Conservation (phyloP, 495 filamentous ascomycete species). For the Thermothielavioides terrestris region DNA sequence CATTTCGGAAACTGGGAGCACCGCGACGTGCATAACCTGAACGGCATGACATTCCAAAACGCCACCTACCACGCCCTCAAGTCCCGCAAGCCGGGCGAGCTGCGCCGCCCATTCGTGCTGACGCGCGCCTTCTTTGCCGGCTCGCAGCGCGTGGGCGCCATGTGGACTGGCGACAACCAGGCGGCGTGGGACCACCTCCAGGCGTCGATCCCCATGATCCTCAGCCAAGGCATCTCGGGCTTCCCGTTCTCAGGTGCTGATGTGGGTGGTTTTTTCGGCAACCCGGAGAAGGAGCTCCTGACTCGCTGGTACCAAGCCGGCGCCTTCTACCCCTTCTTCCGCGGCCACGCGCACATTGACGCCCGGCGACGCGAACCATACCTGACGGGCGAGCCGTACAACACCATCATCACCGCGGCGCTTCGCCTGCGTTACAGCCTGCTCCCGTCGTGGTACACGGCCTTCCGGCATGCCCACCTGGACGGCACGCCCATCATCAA, state of each 20-base stretch:
- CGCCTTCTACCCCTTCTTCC: constrained; percentile 98
- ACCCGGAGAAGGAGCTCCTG: constrained; percentile 82
- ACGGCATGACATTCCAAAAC: constrained; percentile 89
- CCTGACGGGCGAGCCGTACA: constrained; percentile 74
- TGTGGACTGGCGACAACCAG: constrained; percentile 98
- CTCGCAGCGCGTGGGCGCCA: constrained; percentile 79
- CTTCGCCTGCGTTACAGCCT: constrained; percentile 83
- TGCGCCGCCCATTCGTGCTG: constrained; percentile 74
- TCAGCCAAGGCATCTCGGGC: constrained; percentile 83
- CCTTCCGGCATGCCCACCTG: constrained; percentile 79
- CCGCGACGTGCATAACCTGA: constrained; percentile 89
- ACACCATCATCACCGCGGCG: constrained; percentile 75
- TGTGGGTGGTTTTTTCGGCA: constrained; percentile 96
- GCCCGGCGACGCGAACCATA: constrained; percentile 91
- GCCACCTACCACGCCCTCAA: constrained; percentile 80
- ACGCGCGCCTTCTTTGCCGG: constrained; percentile 89
- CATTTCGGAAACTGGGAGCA: constrained; percentile 93
- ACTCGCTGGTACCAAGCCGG: constrained; percentile 96
- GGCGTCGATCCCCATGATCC: constrained; percentile 80
- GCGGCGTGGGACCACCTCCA: constrained; percentile 87
- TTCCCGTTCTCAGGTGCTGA: constrained; percentile 94
- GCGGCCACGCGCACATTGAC: constrained; percentile 95
- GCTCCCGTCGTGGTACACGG: constrained; percentile 92
- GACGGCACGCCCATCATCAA: constrained; percentile 81
- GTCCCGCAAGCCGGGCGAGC: constrained; percentile 69